Evolutionary conservation across 1,139 yeast genomes (phyloP), one percentile per base, ranked within the genome.

Genomic region (Debaryomyces singareniensis): DNA sequence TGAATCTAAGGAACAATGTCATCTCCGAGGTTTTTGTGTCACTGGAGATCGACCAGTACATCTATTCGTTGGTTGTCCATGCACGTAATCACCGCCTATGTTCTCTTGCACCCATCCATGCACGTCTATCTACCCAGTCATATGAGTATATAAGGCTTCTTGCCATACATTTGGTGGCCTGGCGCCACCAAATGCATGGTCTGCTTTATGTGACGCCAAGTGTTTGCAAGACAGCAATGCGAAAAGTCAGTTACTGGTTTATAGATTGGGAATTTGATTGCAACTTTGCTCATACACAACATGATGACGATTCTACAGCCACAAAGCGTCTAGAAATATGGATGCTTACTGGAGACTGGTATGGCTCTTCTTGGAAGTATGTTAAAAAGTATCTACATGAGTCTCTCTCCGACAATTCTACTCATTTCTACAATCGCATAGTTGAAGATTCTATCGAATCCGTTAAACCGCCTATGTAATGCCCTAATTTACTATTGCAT

Each of bases 271-370:
- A 64, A 32, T 42, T 45, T 16, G 50, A 49, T 31, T 35, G 35
- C 5, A 31, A 47, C 9, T 32, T 32, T 16, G 6, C 46, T 51
- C 27, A 35, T 30, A 30, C 37, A 24, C 15, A 26, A 4, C n/a
- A n/a, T n/a, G 26, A 28, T n/a, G 22, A 28, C 4, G 15, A 26
- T 4, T 22, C 29, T 6, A 28, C 29, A 7, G 33, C 26, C 7
- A 40, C 33, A 5, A 43, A 50, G 26, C 41, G 49, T 22, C 31
- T 54, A 15, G 59, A 60, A 29, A 51, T 62, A 11, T 49, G 50
- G 28, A 56, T 62, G 48, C 46, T 66, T n/a, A 55, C 65, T 2
- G 72, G 70, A 3, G 71, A 63, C 38, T 67, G 72, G 72, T 65
- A 57, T 36, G 72, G 70, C 3, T 54, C 68, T 33, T 71, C 65